Conservation (phyloP, 805 yeast species). For the Wickerhamomyces ciferrii region DNA sequence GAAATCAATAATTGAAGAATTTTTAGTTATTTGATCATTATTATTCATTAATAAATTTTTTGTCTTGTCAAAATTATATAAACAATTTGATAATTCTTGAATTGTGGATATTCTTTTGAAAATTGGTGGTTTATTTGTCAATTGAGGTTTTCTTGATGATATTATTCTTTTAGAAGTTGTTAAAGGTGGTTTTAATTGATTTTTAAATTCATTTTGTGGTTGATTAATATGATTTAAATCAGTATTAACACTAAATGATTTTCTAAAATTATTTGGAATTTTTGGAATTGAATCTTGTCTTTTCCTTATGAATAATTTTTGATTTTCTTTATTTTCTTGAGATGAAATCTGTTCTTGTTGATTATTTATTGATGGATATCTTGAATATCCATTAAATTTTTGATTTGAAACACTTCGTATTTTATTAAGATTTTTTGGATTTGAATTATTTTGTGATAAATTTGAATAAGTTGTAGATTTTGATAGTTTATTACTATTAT, state of each 20-base stretch:
- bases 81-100: conserved; percentile 5
- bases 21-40: neutral
- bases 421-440: neutral
- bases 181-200: neutral
- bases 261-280: conserved; percentile 6
- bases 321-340: neutral
- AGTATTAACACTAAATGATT: conserved; percentile 14
- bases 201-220: neutral
- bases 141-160: neutral
- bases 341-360: neutral
- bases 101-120: conserved; percentile 3
- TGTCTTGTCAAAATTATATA: conserved; percentile 12
- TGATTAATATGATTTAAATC: conserved; percentile 8
- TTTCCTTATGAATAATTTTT: conserved; percentile 15
- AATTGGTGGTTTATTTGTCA: neutral
- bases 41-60: neutral
- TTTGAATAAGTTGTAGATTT: conserved; percentile 1
- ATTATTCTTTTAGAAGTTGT: conserved; percentile 1
- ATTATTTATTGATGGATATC: neutral
- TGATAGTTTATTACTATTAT: neutral
- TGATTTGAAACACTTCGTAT: neutral
- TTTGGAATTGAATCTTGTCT: conserved; percentile 9
- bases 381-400: neutral
- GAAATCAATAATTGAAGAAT: conserved; percentile 3
- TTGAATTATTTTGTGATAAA: conserved; percentile 6